phyloP scores from a whole-genome alignment of 2,329 filamentous ascomycete genomes.

The Tolypocladium endophyticum region DNA sequence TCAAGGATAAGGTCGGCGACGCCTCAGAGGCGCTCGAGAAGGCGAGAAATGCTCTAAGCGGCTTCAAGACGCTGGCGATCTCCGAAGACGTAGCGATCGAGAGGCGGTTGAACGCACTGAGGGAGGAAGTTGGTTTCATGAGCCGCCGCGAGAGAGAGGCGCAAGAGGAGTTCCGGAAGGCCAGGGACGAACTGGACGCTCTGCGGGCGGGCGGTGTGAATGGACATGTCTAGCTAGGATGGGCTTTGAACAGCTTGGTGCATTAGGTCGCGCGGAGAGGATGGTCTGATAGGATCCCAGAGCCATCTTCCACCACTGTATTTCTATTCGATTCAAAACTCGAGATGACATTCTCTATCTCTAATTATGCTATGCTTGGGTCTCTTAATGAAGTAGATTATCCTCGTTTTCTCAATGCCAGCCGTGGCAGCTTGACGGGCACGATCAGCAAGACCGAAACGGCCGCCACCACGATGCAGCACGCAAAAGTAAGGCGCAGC shows the following conservation, averaged over 20 bases:
- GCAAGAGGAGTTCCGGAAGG: constrained; percentile 71
- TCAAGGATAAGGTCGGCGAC: constrained; percentile 69
- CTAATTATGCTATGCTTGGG: too few species aligned
- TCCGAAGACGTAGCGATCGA: constrained; percentile 70
- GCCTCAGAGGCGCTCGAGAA: constrained; percentile 66
- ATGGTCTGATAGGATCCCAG: neutral
- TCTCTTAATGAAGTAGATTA: too few species aligned
- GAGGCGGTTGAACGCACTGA: constrained; percentile 60
- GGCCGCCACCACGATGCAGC: constrained; percentile 33
- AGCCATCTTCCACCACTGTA: neutral
- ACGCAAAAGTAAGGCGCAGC: constrained; percentile 35
- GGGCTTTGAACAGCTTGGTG: neutral
- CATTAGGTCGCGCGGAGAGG: neutral
- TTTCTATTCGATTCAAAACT: neutral
- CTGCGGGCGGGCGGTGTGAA: constrained; percentile 30
- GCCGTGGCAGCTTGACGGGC: constrained; percentile 42
- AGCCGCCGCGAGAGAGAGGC: constrained; percentile 78
- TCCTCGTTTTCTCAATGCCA: constrained; percentile 29
- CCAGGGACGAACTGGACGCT: constrained; percentile 65
- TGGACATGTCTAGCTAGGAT: constrained; percentile 28
- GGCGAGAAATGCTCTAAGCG: constrained; percentile 59
- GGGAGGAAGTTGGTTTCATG: constrained; percentile 76
- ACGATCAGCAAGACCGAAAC: constrained; percentile 36
- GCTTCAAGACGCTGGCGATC: constrained; percentile 64
- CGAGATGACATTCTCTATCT: neutral